Conservation (phyloP, 202 grass and related monocot genomes). For the Sporobolus alterniflorus region DNA sequence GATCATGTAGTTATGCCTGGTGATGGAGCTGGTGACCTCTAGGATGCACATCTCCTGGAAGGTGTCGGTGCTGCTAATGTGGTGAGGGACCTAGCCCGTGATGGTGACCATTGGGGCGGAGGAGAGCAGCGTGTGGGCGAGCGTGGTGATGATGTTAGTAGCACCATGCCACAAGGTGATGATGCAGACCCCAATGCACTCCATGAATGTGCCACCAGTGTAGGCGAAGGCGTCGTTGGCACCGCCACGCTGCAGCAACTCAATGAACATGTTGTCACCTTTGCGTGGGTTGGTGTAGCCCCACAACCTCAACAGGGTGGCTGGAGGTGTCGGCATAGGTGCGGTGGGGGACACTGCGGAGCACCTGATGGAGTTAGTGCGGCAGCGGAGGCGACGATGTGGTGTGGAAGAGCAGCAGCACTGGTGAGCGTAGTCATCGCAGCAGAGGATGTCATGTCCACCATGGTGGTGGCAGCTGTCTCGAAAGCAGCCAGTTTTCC, state of each 20-base stretch:
- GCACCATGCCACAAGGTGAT: constrained; percentile 85
- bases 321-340: constrained; percentile 7
- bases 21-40: constrained; percentile 91
- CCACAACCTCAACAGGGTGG: constrained; percentile 44
- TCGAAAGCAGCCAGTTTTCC: no score
- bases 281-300: constrained; percentile 67
- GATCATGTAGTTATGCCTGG: constrained; percentile 90
- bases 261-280: constrained; percentile 90
- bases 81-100: constrained; percentile 88
- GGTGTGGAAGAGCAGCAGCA: background rate
- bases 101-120: constrained; percentile 89
- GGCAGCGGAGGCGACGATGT: background rate
- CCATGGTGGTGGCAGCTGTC: no score
- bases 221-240: constrained; percentile 89
- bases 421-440: no score
- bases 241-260: constrained; percentile 84
- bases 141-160: constrained; percentile 88
- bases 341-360: constrained; percentile 5
- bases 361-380: constrained; percentile 32
- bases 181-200: constrained; percentile 83
- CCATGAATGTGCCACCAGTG: constrained; percentile 95
- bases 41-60: constrained; percentile 97
- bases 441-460: no score
- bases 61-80: constrained; percentile 93
- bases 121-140: constrained; percentile 92